Base-by-base conservation (phyloP, 208 protist species). In the Acanthamoeba quina region DNA sequence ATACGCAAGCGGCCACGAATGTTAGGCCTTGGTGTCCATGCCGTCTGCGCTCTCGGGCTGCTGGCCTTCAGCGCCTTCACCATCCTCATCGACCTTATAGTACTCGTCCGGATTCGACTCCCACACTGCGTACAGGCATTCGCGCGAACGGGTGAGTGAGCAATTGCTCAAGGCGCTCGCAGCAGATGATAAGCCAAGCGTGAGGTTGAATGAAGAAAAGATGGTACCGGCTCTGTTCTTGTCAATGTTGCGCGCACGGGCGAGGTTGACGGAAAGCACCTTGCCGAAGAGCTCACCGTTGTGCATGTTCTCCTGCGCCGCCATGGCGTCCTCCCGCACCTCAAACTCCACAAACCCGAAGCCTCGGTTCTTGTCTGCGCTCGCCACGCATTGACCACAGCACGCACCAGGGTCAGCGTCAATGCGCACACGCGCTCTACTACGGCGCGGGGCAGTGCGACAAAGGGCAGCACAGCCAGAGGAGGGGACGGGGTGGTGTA, bases 271-370 rank as follows among this genome's bases (percentile, higher is more conserved):
- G 31, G 95, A 94, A 3, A 98, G 93, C 15, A 97, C 96, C 17
- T 95, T 95, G n/a, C 97, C 97, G 82, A 95, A 97, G 24, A 98
- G 94, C 90, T 98, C 97, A 21, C 95, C 93, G 11, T 96, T 95
- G 76, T 98, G 66, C 97, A 98, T 98, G 94, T 98, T 98, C 60
- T 98, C 97, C 10, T 97, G 92, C 15, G 97, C 97, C 41, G 95
- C 97, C 5, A 78, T 62, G 0, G 97, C 97, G 85, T 98, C 97
- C 31, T 98, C 96, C 52, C 21, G 21, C 29, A 83, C 34, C 74
- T 98, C 97, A 95, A 96, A 98, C 92, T 98, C 96, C 10, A 98
- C 88, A 95, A 98, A 98, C 5, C 94, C 96, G 94, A 98, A 98
- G 10, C 97, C 97, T 41, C 95, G 86, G 91, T 97, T 94, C 78